These are phyloP conservation scores for Hymenoscyphus infarciens DNA, from an alignment of 2,329 filamentous ascomycete species.

Conservation along the genomic window DNA sequence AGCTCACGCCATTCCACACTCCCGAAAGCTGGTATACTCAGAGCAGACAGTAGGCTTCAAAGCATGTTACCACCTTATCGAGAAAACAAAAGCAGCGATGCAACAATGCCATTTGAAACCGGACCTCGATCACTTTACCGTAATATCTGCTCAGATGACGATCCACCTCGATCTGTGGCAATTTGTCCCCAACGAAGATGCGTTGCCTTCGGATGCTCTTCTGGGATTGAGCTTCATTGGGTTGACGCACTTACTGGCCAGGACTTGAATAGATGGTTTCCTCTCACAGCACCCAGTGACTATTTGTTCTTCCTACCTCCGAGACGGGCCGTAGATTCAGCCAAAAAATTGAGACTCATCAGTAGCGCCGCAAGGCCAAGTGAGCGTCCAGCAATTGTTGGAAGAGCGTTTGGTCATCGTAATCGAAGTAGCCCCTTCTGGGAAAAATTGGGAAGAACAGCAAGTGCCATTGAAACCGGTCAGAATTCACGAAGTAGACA, in stretches of 20 bases:
- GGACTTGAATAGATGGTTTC: constrained; percentile 53
- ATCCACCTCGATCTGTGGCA: constrained; percentile 61
- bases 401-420: constrained; percentile 29
- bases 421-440: constrained; percentile 28
- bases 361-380: constrained; percentile 53
- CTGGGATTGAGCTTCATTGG: constrained; percentile 62
- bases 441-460: constrained; percentile 22
- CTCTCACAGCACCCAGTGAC: constrained; percentile 51
- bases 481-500: constrained; percentile 14
- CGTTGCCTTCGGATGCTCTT: constrained; percentile 61
- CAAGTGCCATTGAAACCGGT: constrained; percentile 14
- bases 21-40: constrained; percentile 11
- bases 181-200: constrained; percentile 62
- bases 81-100: not conserved
- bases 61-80: constrained; percentile 14
- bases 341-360: constrained; percentile 57
- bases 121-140: constrained; percentile 36
- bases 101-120: constrained; percentile 34
- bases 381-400: constrained; percentile 28
- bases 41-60: constrained; percentile 7
- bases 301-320: constrained; percentile 58
- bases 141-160: constrained; percentile 57
- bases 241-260: constrained; percentile 45
- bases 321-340: constrained; percentile 47
- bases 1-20: constrained; percentile 17